phyloP scores from a whole-genome alignment of 257 asterid species.

The Eustoma russellianum region DNA sequence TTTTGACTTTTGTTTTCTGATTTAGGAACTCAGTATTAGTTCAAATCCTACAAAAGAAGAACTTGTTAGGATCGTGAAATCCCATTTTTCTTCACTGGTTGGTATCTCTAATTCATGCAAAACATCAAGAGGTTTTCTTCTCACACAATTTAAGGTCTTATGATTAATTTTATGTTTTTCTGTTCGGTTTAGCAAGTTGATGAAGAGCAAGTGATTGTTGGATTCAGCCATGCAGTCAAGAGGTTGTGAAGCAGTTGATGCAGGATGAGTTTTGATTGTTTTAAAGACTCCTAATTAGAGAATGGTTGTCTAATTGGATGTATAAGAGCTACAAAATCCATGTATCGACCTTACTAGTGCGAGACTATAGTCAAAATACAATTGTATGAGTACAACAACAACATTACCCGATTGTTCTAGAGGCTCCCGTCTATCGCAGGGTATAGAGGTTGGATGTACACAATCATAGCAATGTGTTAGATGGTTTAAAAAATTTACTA shows the following conservation, averaged over 20 bases:
- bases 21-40: constrained; percentile 41
- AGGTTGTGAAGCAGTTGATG: constrained; percentile 29
- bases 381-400: too few relatives aligned
- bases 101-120: background rate
- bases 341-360: too few relatives aligned
- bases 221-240: constrained; percentile 64
- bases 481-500: too few relatives aligned
- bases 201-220: constrained; percentile 70
- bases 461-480: too few relatives aligned
- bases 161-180: background rate
- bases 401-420: too few relatives aligned
- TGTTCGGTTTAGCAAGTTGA: constrained; percentile 46
- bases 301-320: too few relatives aligned
- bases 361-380: too few relatives aligned
- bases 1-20: background rate
- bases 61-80: constrained; percentile 50
- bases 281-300: too few relatives aligned
- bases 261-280: background rate
- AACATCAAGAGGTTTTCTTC: background rate
- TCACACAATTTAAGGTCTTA: too few relatives aligned
- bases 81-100: constrained; percentile 76
- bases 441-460: too few relatives aligned
- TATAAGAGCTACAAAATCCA: too few relatives aligned
- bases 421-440: too few relatives aligned
- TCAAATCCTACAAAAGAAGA: constrained; percentile 64